phyloP scores from a whole-genome alignment of 2,329 filamentous ascomycete genomes.

The Diaporthe ilicicola region DNA sequence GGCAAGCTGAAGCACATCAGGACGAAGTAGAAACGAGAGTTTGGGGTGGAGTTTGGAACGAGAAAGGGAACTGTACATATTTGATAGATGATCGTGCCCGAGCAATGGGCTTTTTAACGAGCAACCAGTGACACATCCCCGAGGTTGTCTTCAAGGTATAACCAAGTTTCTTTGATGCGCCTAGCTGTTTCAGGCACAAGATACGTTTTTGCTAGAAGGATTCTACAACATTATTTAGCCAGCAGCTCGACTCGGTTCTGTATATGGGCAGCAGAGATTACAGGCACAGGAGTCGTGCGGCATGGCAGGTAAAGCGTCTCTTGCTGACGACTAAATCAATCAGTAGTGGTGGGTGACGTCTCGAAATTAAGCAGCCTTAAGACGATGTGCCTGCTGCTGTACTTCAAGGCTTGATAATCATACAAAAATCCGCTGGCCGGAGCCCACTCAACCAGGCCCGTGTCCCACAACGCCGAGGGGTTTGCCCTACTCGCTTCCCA shows the following conservation, averaged over 20 bases:
- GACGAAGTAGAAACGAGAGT: slow-evolving; percentile 68
- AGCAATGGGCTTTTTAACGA: background rate
- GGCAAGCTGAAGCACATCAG: slow-evolving; percentile 88
- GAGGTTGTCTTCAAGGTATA: no score
- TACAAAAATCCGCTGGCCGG: slow-evolving; percentile 37
- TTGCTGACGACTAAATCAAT: background rate
- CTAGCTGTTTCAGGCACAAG: background rate
- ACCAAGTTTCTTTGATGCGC: background rate
- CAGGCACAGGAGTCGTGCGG: background rate
- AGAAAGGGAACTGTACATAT: slow-evolving; percentile 29
- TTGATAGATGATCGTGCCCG: slow-evolving; percentile 2
- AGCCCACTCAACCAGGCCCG: background rate
- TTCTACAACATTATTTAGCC: background rate
- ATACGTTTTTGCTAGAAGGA: background rate
- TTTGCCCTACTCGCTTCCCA: slow-evolving; percentile 29
- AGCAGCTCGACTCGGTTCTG: background rate
- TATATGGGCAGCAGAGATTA: background rate
- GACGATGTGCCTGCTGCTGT: background rate
- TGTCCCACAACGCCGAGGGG: slow-evolving; percentile 31
- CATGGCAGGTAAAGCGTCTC: background rate
- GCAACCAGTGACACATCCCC: background rate
- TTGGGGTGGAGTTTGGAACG: background rate
- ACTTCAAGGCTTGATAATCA: slow-evolving; percentile 2
- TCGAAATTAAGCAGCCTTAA: background rate
- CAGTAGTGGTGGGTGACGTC: background rate